Base-by-base conservation (phyloP, 192 early-diverging fungal genomes). In the Coemansia sp. region DNA sequence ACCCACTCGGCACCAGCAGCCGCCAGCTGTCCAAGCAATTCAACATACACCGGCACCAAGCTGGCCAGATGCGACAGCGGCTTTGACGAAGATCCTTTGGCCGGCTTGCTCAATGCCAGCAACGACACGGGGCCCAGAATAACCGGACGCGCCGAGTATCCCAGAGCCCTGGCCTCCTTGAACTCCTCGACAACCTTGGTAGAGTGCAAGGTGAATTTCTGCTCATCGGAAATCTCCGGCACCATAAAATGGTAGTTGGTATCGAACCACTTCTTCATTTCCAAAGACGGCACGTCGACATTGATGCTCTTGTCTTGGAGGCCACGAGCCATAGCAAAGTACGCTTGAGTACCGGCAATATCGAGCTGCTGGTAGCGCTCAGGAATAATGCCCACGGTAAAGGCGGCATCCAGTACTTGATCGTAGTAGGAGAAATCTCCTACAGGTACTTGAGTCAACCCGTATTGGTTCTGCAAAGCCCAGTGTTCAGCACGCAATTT, bases 241-340 rank as follows among this genome's bases (percentile, higher is more conserved):
- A 96, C 94, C 55, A 94, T 92, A 70, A 81, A 91, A 61, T 91
- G 84, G 81, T 90, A 98, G 88, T 98, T 98, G 62, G 96, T 96
- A 77, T 97, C 94, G 71, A 97, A 98, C 93, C 91, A 98, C 82
- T 98, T 98, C 85, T 94, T 94, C 96, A 98, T 98, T 80, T 97
- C 94, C 69, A 93, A 87, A 50, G 94, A 92, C 50, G 89, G 89
- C 30, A 98, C 89, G 59, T 97, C 93, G 55, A 96, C 77, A 72
- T 82, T 80, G 47, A 76, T 78, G 61, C 82, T 81, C 68, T 80
- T 86, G 61, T 82, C 73, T 62, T 98, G 96, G 50, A 90, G 82
- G 61, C 96, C 96, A 79, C 96, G 92, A 56, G 85, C 92, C 88
- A 97, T 96, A 65, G 96, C 96, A 82, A 98, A 98, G 87, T 96